Base-by-base conservation (phyloP, 139 green algal genomes). In the Micractinium conductrix region DNA sequence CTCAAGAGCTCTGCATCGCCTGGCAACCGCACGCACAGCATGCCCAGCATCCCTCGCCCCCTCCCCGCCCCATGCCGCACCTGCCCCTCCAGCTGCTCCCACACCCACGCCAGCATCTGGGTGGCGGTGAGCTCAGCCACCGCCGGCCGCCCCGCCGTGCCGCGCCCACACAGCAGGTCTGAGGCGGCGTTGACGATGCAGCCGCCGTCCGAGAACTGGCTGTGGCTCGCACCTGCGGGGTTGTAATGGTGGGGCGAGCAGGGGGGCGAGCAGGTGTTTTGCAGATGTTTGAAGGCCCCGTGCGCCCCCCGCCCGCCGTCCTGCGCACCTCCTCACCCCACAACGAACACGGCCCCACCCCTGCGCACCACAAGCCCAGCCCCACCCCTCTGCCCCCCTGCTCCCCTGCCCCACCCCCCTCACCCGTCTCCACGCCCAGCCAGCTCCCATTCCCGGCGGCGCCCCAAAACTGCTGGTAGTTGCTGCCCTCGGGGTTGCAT, bases 401-500 rank as follows among this genome's bases (percentile, higher is more conserved):
- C 33, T 43, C 2, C 74, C 5, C 19, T 28, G 17, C n/a, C n/a
- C 26, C 19, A 17, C 28, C 10, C 9, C 24, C 19, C 75, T 16
- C 75, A 81, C 75, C 75, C 55, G 55, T 42, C 22, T 58, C 38
- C 24, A 81, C 38, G n/a, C 75, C 38, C 40, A 76, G 43, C 79
- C 87, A 89, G 62, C 80, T 90, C 63, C 87, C 86, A 26, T 45
- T 63, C 38, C 45, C 78, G 0, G 71, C 79, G 43, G 81, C 84
- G 37, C 19, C 63, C 6, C 12, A 91, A 40, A 90, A 74, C 30
- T 35, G 33, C 63, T 80, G 68, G 62, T 84, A 93, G 70, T 91
- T 92, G 67, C 79, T 82, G 50, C 85, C 91, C 1, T 78, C 62
- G 19, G 91, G 91, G 76, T 94, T 94, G 83, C 85, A 92, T 24